Conservation (phyloP, 2,329 filamentous ascomycete genomes). For the Epichloe festucae region DNA sequence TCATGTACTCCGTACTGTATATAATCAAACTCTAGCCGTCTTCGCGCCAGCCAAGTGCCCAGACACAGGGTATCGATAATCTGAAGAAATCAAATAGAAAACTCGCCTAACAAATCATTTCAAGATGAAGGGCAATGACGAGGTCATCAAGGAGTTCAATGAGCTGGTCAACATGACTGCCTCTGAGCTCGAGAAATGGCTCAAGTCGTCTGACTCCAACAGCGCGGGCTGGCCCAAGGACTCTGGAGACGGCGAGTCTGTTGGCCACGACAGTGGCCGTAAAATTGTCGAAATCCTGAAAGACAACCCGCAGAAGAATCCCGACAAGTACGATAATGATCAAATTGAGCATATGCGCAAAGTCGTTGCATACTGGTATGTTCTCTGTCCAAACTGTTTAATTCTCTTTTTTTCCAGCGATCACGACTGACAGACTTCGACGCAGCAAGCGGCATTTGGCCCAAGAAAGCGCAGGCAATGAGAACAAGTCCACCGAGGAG, state of each 20-base stretch:
- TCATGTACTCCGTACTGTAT: background rate
- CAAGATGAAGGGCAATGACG: slow-evolving; percentile 14
- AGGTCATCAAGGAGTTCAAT: slow-evolving; percentile 45
- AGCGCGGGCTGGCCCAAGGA: slow-evolving; percentile 48
- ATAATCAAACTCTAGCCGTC: background rate
- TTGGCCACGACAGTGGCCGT: slow-evolving; percentile 50
- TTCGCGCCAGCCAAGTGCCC: background rate
- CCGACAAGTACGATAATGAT: slow-evolving; percentile 41
- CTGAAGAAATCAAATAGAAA: background rate
- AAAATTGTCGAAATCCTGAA: slow-evolving; percentile 51
- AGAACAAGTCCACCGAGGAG: slow-evolving; percentile 33
- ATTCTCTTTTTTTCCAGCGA: background rate
- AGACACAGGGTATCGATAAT: too few relatives aligned
- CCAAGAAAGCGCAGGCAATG: slow-evolving; percentile 46
- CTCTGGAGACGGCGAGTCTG: slow-evolving; percentile 43
- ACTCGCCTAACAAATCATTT: background rate
- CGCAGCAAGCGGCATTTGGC: slow-evolving; percentile 48
- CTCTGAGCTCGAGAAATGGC: slow-evolving; percentile 47
- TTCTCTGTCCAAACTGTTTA: background rate
- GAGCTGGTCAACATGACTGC: slow-evolving; percentile 53
- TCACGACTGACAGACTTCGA: background rate
- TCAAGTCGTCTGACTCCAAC: slow-evolving; percentile 43
- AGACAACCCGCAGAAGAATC: slow-evolving; percentile 45
- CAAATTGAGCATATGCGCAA: slow-evolving; percentile 46
- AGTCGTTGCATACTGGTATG: slow-evolving; percentile 47